Base-by-base conservation (phyloP, 1,284 basidiomycete species). In the Rhodotorula sp. region DNA sequence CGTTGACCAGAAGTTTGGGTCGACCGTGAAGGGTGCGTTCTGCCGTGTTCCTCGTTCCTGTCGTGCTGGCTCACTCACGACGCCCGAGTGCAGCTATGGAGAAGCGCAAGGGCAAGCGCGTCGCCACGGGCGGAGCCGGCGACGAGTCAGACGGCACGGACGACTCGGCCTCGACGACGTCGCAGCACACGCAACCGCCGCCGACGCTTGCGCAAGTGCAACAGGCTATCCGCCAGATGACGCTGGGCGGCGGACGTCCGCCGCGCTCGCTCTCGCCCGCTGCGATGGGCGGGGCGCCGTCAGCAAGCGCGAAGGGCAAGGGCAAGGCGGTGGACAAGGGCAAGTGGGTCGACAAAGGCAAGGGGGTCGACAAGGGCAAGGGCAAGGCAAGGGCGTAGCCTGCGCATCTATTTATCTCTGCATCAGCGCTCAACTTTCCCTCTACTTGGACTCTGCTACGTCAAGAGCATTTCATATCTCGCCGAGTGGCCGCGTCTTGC, bases 61-160 rank as follows among this genome's bases (percentile, higher is more conserved):
- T 17, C 27, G 41, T 0, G 0, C 48, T 44, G 8, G 52, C 25
- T 9, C 25, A 42, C 16, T 12, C 17, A 4, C 4, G 25, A 27
- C 12, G 53, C 14, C 34, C 27, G 27, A 12, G 19, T 17, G 10
- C 42, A 72, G 70, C 70, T 1, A 67, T 72, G 41, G 70, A 72
- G 54, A 72, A 72, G 50, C 66, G 70, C 45, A 72, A 72, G 61
- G 70, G 70, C 42, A 72, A 72, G 60, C 70, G 70, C 10, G 70
- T 64, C 25, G 70, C 70, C 1, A 61, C 46, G 8, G 64, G 64
- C 8, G 60, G 55, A 34, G 50, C 25, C 12, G 63, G 34, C 2
- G 60, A 27, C 10, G 64, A 48, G 13, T 46, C n/a, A 16, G 46
- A 54, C 13, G 59, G 27, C 14, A 45, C 44, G 3, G 49, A 49